A percentile compares a stretch with the other conserved stretches of the same genome.
These are phyloP conservation scores for Austroboletus niveus DNA, from an alignment of 1,284 basidiomycete species.

Conservation along the genomic window DNA sequence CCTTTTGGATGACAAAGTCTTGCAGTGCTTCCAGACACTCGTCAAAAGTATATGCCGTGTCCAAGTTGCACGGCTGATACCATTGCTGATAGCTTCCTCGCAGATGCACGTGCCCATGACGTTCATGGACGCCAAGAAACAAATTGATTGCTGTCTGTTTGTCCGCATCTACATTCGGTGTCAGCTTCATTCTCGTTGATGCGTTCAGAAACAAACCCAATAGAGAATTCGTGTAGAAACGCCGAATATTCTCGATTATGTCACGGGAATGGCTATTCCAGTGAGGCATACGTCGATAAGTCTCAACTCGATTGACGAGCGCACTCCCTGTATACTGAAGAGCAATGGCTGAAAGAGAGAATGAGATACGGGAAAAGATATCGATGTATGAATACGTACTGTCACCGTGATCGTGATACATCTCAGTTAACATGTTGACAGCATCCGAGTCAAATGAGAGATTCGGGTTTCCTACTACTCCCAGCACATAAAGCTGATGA, in stretches of 20 bases:
- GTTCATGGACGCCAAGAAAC: conserved; percentile 85
- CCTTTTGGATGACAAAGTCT: conserved; percentile 55
- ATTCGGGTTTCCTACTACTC: conserved; percentile 81
- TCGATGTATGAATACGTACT: conserved; percentile 48
- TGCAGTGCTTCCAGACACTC: conserved; percentile 55
- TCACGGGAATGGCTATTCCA: conserved; percentile 99
- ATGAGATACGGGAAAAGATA: conserved; percentile 1
- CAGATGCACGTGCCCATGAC: conserved; percentile 40
- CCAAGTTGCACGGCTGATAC: conserved; percentile 74
- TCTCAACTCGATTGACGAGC: conserved; percentile 95
- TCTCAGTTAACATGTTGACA: conserved; percentile 96
- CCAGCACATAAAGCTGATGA: conserved; percentile 94
- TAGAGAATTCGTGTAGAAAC: conserved; percentile 96
- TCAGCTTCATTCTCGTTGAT: neutral
- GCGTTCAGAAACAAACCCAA: conserved; percentile 49
- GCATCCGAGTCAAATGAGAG: conserved; percentile 94
- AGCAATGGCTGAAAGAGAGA: conserved; percentile 70
- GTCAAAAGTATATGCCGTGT: conserved; percentile 56
- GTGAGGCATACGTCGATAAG: conserved; percentile 92
- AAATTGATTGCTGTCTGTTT: conserved; percentile 98
- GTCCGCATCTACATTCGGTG: conserved; percentile 71
- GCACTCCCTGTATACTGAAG: conserved; percentile 97
- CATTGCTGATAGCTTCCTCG: conserved; percentile 77
- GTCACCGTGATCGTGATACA: conserved; percentile 98
- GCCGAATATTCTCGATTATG: conserved; percentile 93